phyloP scores from a whole-genome alignment of 768 basidiomycete species.

The Serendipita sp. region DNA sequence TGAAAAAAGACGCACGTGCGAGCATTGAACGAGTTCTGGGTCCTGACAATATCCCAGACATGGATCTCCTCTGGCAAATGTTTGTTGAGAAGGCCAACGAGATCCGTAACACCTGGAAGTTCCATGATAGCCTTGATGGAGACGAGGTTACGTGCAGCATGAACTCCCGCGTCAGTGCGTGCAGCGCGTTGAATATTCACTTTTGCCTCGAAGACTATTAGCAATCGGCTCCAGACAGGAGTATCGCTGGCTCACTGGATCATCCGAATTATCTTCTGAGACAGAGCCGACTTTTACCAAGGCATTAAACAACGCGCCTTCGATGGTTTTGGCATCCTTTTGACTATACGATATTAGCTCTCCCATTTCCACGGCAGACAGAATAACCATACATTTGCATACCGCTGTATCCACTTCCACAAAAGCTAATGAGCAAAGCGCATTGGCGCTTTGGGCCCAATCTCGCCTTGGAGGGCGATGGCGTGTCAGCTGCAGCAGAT shows the following conservation, averaged over 20 bases:
- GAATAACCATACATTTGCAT: conserved; percentile 71
- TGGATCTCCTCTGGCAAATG: conserved; percentile 83
- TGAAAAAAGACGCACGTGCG: conserved; percentile 32
- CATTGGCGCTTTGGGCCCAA: conserved; percentile 59
- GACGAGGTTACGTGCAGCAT: conserved; percentile 88
- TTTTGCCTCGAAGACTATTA: conserved; percentile 24
- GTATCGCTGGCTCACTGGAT: conserved; percentile 59
- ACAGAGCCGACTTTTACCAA: conserved; percentile 81
- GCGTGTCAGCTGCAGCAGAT: neutral
- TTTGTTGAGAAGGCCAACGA: conserved; percentile 61
- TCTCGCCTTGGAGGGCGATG: conserved; percentile 10
- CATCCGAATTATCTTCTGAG: conserved; percentile 84
- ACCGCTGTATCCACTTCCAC: conserved; percentile 79
- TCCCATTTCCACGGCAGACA: neutral
- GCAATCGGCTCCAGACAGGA: neutral
- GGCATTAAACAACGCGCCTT: conserved; percentile 75
- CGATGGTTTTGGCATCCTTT: conserved; percentile 63
- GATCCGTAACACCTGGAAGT: conserved; percentile 52
- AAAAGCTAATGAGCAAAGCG: conserved; percentile 76
- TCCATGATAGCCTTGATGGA: conserved; percentile 76
- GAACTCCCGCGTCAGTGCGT: conserved; percentile 92
- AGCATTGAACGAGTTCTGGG: conserved; percentile 71
- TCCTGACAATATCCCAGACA: conserved; percentile 74
- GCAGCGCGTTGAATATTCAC: conserved; percentile 77
- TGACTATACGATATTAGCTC: conserved; percentile 30